Conservation (phyloP, 441 rosid species). For the Macaranga tanarius region DNA sequence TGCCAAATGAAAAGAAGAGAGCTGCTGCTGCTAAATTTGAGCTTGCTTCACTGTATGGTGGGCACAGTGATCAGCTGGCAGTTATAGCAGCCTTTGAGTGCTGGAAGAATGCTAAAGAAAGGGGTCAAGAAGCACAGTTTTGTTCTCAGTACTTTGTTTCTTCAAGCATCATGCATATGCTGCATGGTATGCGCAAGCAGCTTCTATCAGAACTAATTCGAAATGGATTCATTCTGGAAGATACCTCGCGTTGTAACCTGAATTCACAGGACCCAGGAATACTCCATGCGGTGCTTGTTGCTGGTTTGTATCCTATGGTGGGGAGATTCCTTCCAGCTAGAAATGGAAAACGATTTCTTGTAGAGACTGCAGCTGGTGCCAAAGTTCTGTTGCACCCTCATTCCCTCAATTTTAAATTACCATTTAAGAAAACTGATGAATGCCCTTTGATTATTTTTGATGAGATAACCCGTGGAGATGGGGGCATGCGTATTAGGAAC, state of each 20-base stretch:
- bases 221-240: conserved; percentile 61
- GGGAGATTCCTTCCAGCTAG: conserved; percentile 62
- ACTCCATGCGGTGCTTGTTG: conserved; percentile 77
- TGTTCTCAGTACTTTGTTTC: conserved; percentile 85
- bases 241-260: conserved; percentile 56
- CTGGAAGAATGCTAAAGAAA: conserved; percentile 79
- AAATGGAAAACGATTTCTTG: conserved; percentile 46
- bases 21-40: conserved; percentile 72
- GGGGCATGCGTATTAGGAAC: conserved; percentile 69
- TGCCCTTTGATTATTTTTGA: conserved; percentile 70
- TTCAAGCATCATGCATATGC: conserved; percentile 70
- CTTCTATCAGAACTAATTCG: conserved; percentile 70
- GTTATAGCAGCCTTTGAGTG: conserved; percentile 86
- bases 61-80: conserved; percentile 90
- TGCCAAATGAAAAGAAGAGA: conserved; percentile 66
- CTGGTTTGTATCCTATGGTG: conserved; percentile 88
- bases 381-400: conserved; percentile 73
- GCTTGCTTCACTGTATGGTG: conserved; percentile 82
- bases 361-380: conserved; percentile 78
- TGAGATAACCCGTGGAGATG: conserved; percentile 90
- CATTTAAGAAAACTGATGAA: conserved; percentile 39
- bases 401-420: conserved; percentile 55
- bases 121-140: conserved; percentile 55
- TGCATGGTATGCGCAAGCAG: conserved; percentile 83
- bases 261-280: conserved; percentile 76